phyloP scores from a whole-genome alignment of 306 rosid genomes.

The Vigna unguiculata region DNA sequence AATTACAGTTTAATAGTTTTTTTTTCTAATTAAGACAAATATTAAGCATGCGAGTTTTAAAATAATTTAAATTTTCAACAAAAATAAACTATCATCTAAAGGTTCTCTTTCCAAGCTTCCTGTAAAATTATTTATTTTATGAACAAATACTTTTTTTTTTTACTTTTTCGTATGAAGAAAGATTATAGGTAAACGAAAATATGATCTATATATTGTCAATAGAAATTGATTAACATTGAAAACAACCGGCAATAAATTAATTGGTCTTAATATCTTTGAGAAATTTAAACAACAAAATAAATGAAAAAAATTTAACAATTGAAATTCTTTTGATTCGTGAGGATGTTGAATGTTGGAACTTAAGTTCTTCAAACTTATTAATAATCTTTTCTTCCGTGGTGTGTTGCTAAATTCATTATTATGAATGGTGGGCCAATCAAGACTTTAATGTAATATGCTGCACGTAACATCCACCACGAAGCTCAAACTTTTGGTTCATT shows the following conservation, averaged over 20 bases:
- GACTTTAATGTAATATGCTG: not conserved
- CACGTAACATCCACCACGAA: not conserved
- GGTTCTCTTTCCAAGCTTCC: too few relatives aligned
- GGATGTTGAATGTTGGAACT: not conserved
- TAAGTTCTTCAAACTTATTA: not conserved
- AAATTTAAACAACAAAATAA: constrained; percentile 3
- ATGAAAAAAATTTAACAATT: not conserved
- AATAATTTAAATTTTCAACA: too few relatives aligned
- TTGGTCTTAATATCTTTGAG: not conserved
- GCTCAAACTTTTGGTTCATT: too few relatives aligned
- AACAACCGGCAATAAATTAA: not conserved
- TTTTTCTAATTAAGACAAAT: too few relatives aligned
- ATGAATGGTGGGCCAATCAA: not conserved
- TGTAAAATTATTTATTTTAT: too few relatives aligned
- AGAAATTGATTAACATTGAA: not conserved
- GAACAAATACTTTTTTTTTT: too few relatives aligned
- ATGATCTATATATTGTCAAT: not conserved
- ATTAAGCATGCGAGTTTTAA: too few relatives aligned
- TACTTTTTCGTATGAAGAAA: not conserved
- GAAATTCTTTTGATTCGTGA: not conserved
- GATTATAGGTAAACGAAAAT: not conserved
- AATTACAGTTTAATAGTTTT: too few relatives aligned
- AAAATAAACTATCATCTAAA: too few relatives aligned
- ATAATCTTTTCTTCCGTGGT: not conserved
- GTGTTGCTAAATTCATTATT: not conserved